Base-by-base conservation (phyloP, 352 stramenopile species). In the Phytophthora syringae region DNA sequence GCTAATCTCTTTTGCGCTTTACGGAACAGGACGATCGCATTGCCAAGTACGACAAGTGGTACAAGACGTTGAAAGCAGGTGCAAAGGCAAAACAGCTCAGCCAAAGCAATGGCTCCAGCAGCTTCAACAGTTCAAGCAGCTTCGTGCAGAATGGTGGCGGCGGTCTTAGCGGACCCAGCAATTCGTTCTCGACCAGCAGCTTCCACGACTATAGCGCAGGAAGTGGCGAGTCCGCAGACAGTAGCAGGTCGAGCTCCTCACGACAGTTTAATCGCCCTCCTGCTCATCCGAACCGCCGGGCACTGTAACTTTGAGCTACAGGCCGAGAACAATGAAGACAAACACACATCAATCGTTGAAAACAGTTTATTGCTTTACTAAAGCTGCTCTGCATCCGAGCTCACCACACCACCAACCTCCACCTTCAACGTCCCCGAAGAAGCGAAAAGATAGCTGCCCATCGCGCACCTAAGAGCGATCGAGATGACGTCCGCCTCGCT, bases 11-110 rank as follows among this genome's bases (percentile, higher is more conserved):
- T 20, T 45, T n/a, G 16, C 58, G 7, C 34, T 40, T 48, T 43
- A 16, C 11, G 45, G 32, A 49, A 37, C 53, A 89, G 76, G 81
- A 94, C 52, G 81, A 88, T 36, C 84, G 89, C 37, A 71, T 95
- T 24, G 70, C 77, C 28, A 92, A 93, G 71, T 95, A 93, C 37
- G 87, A 95, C 32, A 90, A 92, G 40, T 95, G 87, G 87, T 95
- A 93, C 67, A 77, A 90, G 55, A 92, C 84, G 12, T 79, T 95
- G 21, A 93, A 93, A 66, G 87, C 84, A 45, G 86, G 85, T 4
- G 87, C 87, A 7, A 92, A 92, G 45, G 87, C 87, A 3, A 95
- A 95, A 56, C 87, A 92, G 53, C 79, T 88, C 40, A 93, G 73
- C 58, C 84, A 87, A 52, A 79, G 64, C 48, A 67, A 70, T 52